phyloP scores from a whole-genome alignment of 2,329 filamentous ascomycete genomes.

The Hymenoscyphus occultus region DNA sequence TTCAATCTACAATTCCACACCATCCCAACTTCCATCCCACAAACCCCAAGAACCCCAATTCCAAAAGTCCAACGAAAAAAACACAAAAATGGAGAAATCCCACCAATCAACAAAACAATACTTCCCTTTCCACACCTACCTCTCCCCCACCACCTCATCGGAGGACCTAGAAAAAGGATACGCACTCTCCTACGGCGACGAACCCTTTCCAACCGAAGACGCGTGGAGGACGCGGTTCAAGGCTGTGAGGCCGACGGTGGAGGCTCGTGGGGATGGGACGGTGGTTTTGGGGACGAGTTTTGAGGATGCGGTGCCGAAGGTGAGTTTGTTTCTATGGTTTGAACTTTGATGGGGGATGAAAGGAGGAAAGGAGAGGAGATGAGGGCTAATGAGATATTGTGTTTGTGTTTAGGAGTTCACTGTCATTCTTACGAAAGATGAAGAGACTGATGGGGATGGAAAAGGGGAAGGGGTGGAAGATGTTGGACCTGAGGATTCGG shows the following conservation, averaged over 20 bases:
- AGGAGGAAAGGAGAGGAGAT: not conserved
- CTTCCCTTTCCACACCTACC: no score
- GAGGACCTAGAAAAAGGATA: no score
- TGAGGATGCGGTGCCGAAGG: slow-evolving; percentile 2
- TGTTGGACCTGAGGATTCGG: not conserved
- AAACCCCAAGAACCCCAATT: no score
- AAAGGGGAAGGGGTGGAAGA: not conserved
- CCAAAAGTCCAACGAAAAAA: no score
- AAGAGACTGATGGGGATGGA: no score
- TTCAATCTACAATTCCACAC: not conserved
- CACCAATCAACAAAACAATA: no score
- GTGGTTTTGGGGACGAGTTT: not conserved
- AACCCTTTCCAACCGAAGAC: not conserved
- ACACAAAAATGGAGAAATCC: no score
- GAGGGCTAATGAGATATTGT: not conserved
- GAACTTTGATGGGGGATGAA: not conserved
- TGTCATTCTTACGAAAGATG: not conserved
- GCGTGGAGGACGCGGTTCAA: not conserved
- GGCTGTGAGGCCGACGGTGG: not conserved
- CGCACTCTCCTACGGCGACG: no score
- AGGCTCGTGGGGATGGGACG: not conserved
- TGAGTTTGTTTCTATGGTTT: not conserved
- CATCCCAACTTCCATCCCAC: no score
- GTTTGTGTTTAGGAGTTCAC: not conserved
- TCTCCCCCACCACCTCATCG: no score